Evolutionary conservation across 495 filamentous ascomycete species (phyloP), one percentile per base, ranked within the genome.

Genomic region (Talaromyces proteolyticus): DNA sequence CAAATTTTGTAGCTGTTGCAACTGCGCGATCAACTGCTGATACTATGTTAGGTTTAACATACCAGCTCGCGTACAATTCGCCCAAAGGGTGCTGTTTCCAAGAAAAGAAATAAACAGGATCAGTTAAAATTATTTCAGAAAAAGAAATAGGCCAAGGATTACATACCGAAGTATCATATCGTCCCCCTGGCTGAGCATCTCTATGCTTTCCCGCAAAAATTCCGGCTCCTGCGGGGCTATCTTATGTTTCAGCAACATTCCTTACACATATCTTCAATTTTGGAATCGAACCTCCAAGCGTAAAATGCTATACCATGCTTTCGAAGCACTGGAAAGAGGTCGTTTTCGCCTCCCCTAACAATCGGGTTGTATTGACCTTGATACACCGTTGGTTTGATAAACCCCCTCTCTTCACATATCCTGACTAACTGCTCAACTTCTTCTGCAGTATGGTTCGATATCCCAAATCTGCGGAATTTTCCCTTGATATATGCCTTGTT

Each of bases 311-410:
- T 78, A 2, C 56, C 59, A 42, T 76, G 61, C 42, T 68, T 60
- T 17, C 74, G 67, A 6, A 77, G 55, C 8, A 69, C 50, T 1
- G 72, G 71, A 41, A 79, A 62, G 4, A 80, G 56, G 21, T 69
- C 63, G 11, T 54, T 53, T 44, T 79, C 78, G n/a, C 53, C 58
- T 14, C 54, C 49, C 20, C 76, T 62, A 3, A 57, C 58, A 29
- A 76, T 48, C 6, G 64, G 54, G 39, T 72, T 71, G 51, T 80
- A 79, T 12, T 74, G 61, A 0, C 75, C 72, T 53, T 81, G 74
- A 47, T 75, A 80, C 17, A 75, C 65, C 6, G 54, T 65, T 0
- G 76, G 76, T 44, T 68, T 66, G 29, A 74, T 52, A 52, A 61
- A 75, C 6, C 61, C 63, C 6, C 72, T 61, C 19, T 57, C 56